Base-by-base conservation (phyloP, 192 early-diverging fungal species). In the Linnemannia schmuckeri region DNA sequence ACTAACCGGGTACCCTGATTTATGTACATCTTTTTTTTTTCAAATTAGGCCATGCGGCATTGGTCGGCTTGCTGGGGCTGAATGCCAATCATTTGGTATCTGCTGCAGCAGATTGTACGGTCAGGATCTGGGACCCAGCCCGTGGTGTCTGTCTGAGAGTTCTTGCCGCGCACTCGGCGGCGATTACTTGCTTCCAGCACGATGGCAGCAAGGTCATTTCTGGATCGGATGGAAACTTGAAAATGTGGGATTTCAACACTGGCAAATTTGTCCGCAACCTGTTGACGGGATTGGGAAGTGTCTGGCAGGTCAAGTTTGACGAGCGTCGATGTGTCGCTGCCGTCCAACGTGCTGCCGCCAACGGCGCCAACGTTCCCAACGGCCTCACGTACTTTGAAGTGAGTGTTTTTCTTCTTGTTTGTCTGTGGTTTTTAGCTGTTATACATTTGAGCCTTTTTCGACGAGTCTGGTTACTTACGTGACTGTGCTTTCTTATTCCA, bases 141-240 rank as follows among this genome's bases (percentile, higher is more conserved):
- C 78, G 96, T 77, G 82, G 94, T 77, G 76, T 88, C 9, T 92
- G 91, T 80, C 75, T 96, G 82, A 92, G 93, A 91, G 89, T 92
- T 61, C 92, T 94, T 75, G 94, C 91, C 52, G 97, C 91, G n/a
- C 97, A 97, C 82, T 82, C 83, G 42, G 96, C 92, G 41, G 98
- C 99, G 13, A 99, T 99, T 68, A 99, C 99, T 4, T 99, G 98
- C 80, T 98, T 99, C 90, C 98, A 99, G 85, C 96, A 98, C 85
- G 99, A 99, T 84, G 93, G 92, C 17, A 90, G 93, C 42, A 98
- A 98, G 69, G 95, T 99, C 27, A 97, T 99, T 40, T 97, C 96
- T 22, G 99, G 99, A 4, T 96, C 96, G 6, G 99, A 98, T 76
- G 96, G 95, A 9, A 96, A 96, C 0, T 91, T 99, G 38, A 99